phyloP scores from a whole-genome alignment of 1,284 basidiomycete species.

The Ceratobasidium sp. region DNA sequence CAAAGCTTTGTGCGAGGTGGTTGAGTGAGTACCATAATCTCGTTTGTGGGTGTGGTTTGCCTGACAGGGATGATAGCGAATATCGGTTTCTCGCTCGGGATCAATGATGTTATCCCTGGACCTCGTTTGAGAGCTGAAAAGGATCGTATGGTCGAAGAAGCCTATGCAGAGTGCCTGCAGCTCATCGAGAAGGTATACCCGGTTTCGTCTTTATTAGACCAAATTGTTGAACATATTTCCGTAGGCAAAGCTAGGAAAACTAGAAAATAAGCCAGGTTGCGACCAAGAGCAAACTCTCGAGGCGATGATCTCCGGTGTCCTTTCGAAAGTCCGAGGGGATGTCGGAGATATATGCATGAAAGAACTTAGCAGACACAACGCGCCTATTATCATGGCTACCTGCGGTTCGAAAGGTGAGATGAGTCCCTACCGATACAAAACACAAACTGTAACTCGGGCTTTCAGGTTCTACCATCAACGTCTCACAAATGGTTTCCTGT shows the following conservation, averaged over 20 bases:
- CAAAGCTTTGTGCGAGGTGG: conserved; percentile 96
- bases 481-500: conserved; percentile 99
- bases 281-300: conserved; percentile 98
- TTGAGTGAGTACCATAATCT: conserved; percentile 67
- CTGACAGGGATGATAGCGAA: conserved; percentile 69
- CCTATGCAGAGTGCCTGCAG: conserved; percentile 89
- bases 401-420: conserved; percentile 94
- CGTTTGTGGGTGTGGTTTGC: neutral
- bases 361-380: conserved; percentile 95
- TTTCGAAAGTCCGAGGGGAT: conserved; percentile 94
- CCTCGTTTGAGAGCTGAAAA: conserved; percentile 83
- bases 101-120: conserved; percentile 98
- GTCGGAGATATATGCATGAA: conserved; percentile 99
- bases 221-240: neutral
- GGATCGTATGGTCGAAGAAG: conserved; percentile 86
- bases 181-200: conserved; percentile 72
- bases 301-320: conserved; percentile 90
- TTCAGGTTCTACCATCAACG: conserved; percentile 96
- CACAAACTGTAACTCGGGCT: conserved; percentile 2
- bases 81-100: conserved; percentile 97
- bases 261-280: conserved; percentile 97
- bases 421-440: neutral
- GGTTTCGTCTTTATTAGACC: neutral
- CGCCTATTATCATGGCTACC: conserved; percentile 98
- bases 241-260: conserved; percentile 87